Evolutionary conservation across 2,329 filamentous ascomycete genomes (phyloP).

Genomic region (Cercospora nicotianae): DNA sequence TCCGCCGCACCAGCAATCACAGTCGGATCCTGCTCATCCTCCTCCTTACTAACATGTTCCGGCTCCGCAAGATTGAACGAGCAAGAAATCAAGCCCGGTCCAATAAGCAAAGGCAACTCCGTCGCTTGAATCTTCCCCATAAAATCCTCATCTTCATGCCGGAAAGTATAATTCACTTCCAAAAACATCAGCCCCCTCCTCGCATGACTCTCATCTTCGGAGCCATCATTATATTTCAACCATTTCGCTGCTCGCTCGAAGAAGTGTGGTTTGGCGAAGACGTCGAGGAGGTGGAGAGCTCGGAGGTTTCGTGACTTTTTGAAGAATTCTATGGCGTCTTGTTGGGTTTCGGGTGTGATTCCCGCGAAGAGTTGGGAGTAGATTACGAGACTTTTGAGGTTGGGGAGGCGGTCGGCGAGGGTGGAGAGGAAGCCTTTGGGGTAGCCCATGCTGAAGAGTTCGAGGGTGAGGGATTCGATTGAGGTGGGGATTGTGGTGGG

Average conservation of each 20-base stretch:
- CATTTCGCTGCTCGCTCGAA: constrained; percentile 38
- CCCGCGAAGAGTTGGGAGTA: constrained; percentile 51
- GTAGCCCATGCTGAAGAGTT: constrained; percentile 53
- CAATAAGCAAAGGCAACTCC: constrained; percentile 41
- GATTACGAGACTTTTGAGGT: constrained; percentile 47
- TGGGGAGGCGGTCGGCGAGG: constrained; percentile 44
- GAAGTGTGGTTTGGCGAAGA: constrained; percentile 47
- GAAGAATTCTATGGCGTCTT: constrained; percentile 48
- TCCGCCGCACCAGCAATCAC: constrained; percentile 33
- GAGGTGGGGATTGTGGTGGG: constrained; percentile 41
- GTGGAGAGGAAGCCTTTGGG: constrained; percentile 46
- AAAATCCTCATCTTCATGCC: constrained; percentile 48
- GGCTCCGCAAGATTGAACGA: constrained; percentile 43
- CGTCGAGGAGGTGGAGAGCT: constrained; percentile 51
- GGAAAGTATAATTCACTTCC: constrained; percentile 50
- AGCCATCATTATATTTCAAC: constrained; percentile 35
- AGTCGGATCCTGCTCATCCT: constrained; percentile 37
- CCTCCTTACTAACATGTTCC: constrained; percentile 33
- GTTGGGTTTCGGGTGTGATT: constrained; percentile 40
- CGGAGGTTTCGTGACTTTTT: constrained; percentile 38
- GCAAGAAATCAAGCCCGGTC: constrained; percentile 42
- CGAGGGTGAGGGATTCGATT: constrained; percentile 49
- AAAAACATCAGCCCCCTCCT: constrained; percentile 45
- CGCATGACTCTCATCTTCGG: constrained; percentile 32
- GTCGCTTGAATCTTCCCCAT: constrained; percentile 43